phyloP scores from a whole-genome alignment of 257 asterid species.

The Rauvolfia tetraphylla region DNA sequence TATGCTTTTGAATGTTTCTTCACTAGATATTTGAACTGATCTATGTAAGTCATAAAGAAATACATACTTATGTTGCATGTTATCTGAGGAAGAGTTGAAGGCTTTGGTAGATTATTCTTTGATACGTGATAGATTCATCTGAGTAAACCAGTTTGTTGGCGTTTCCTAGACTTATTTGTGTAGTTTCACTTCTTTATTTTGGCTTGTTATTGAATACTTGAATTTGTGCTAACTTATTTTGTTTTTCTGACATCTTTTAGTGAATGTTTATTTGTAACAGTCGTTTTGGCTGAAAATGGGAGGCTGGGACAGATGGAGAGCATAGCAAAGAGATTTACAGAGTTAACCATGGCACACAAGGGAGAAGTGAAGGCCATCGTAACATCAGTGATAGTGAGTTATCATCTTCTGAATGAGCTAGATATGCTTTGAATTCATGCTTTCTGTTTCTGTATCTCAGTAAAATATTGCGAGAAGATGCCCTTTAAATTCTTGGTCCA shows the following conservation, averaged over 20 bases:
- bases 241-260: neutral
- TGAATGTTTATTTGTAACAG: conserved; percentile 32
- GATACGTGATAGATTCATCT: neutral
- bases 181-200: neutral
- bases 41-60: neutral
- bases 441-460: neutral
- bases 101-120: neutral
- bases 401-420: neutral
- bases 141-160: neutral
- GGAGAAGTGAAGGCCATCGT: conserved; percentile 86
- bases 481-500: neutral
- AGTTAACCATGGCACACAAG: conserved; percentile 81
- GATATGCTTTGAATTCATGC: neutral
- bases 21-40: neutral
- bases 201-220: neutral
- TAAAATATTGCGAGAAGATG: neutral
- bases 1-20: neutral
- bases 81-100: neutral
- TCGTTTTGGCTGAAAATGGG: conserved; percentile 66
- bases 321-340: conserved; percentile 50
- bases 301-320: conserved; percentile 61
- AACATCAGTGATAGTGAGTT: conserved; percentile 84
- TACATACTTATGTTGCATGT: neutral
- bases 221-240: neutral
- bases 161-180: neutral